Percentiles rank a stretch among this genome's conserved stretches.
Evolutionary conservation across 108 stramenopile genomes (phyloP).

Genomic region (Bacterosira constricta): DNA sequence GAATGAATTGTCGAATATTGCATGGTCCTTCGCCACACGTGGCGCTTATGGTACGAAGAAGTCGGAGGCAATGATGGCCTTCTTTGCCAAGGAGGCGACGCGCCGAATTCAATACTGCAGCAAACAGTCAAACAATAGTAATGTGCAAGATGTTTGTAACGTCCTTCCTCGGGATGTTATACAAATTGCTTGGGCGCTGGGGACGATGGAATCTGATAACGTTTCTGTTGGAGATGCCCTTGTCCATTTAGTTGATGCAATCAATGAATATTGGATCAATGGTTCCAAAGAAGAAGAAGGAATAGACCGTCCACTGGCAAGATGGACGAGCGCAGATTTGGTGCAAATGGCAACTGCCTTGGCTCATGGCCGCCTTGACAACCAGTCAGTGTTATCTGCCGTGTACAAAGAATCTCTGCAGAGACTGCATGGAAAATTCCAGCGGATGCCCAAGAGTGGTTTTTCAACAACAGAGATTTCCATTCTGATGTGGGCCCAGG

Average conservation of each 20-base stretch:
- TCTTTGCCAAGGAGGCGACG: constrained; percentile 58
- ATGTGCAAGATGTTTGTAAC: constrained; percentile 13
- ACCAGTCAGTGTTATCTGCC: constrained; percentile 52
- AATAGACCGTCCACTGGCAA: constrained; percentile 38
- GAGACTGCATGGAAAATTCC: constrained; percentile 38
- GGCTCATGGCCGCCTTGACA: constrained; percentile 79
- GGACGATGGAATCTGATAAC: constrained; percentile 76
- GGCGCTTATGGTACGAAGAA: constrained; percentile 55
- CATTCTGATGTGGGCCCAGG: constrained; percentile 81
- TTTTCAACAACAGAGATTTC: constrained; percentile 73
- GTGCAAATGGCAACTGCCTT: constrained; percentile 71
- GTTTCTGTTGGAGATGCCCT: constrained; percentile 65
- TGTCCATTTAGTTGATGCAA: constrained; percentile 61
- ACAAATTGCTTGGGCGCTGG: constrained; percentile 80
- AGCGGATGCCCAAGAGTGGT: not conserved
- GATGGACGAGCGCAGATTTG: constrained; percentile 74
- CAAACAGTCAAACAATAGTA: constrained; percentile 16
- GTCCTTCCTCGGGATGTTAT: constrained; percentile 67
- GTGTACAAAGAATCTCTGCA: constrained; percentile 62
- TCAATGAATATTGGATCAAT: constrained; percentile 52
- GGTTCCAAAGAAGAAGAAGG: not conserved
- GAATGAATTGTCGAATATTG: constrained; percentile 78
- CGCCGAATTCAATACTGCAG: constrained; percentile 11
- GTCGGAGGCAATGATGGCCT: constrained; percentile 55
- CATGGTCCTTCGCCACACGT: constrained; percentile 81